A percentile compares a stretch with the other conserved stretches of the same genome.
phyloP scores from a whole-genome alignment of 2,329 filamentous ascomycete genomes.

The Calonectria henricotiae region DNA sequence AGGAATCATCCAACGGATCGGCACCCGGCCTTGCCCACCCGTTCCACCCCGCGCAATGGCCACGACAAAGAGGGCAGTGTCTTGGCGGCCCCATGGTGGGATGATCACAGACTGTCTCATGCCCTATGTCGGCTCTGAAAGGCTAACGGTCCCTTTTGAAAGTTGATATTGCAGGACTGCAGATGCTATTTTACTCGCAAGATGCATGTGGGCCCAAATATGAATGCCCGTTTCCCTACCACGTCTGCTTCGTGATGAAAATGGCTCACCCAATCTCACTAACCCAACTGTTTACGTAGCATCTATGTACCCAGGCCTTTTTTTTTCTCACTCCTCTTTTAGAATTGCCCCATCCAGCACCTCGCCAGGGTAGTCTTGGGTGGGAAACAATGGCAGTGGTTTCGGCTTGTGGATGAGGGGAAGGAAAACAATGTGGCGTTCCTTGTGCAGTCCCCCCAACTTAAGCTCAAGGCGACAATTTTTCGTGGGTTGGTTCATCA shows the following conservation, averaged over 20 bases:
- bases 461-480: conserved; percentile 4
- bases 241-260: conserved; percentile 18
- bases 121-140: conserved; percentile 8
- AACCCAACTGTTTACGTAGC: conserved; percentile 7
- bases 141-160: not conserved
- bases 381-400: conserved; percentile 5
- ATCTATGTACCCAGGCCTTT: conserved; percentile 19
- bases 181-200: conserved; percentile 14
- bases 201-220: conserved; percentile 9
- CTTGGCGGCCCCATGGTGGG: conserved; percentile 15
- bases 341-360: conserved; percentile 10
- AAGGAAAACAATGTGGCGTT: conserved; percentile 3
- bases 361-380: conserved; percentile 16
- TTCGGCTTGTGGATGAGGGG: conserved; percentile 30
- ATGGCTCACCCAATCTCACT: conserved; percentile 34
- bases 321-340: conserved; percentile 14
- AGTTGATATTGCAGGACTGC: conserved; percentile 15
- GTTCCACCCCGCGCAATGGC: conserved; percentile 10
- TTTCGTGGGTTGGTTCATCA: conserved; percentile 10
- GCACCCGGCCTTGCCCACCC: conserved; percentile 9
- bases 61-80: conserved; percentile 14
- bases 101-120: conserved; percentile 19
- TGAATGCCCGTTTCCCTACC: conserved; percentile 14
- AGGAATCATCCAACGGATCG: conserved; percentile 15
- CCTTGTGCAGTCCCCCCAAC: not conserved